Percentiles rank a stretch among this genome's conserved stretches.
Evolutionary conservation across 2,329 filamentous ascomycete species (phyloP).

Genomic region (Fusarium ramigenum): DNA sequence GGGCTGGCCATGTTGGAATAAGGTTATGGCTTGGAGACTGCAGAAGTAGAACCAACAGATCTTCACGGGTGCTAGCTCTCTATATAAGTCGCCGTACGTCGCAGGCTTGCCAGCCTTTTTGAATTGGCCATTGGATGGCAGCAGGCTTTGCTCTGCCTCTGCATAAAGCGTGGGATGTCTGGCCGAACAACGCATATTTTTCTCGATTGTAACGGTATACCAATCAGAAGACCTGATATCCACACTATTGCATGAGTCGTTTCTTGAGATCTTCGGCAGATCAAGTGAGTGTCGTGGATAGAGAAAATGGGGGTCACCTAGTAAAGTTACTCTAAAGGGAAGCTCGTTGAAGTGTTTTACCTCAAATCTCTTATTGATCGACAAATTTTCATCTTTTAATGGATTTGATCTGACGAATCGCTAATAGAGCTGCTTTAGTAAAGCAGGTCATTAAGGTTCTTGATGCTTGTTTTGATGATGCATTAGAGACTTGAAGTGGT

Average conservation of each 20-base stretch:
- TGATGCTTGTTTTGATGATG: neutral
- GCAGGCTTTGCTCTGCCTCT: conserved; percentile 3
- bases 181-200: neutral
- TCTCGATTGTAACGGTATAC: neutral
- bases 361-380: neutral
- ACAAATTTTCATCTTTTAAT: neutral
- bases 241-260: neutral
- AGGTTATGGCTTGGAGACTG: neutral
- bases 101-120: neutral
- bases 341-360: neutral
- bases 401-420: fast-evolving
- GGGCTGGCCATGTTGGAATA: conserved; percentile 32
- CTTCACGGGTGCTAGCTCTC: neutral
- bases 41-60: neutral
- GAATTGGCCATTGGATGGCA: neutral
- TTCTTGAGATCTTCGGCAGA: conserved; percentile 1
- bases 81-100: neutral
- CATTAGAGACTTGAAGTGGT: neutral
- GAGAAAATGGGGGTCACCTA: neutral
- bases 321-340: neutral
- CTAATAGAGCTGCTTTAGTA: neutral
- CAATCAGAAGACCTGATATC: conserved; percentile 1
- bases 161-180: conserved; percentile 8
- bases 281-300: neutral
- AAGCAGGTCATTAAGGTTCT: neutral